phyloP scores from a whole-genome alignment of 306 rosid species.

The Acacia crassicarpa region DNA sequence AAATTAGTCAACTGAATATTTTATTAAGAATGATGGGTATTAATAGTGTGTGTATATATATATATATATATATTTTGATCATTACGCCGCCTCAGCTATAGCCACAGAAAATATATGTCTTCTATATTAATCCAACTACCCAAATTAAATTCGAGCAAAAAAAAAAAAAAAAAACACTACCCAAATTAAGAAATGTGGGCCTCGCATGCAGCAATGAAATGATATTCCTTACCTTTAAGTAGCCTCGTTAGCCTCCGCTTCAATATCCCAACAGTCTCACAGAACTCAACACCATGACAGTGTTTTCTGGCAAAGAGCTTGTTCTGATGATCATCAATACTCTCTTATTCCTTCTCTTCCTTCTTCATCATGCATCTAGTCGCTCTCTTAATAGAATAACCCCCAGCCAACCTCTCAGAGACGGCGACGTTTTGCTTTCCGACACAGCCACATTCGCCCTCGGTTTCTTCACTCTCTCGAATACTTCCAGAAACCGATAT shows the following conservation, averaged over 20 bases:
- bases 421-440: conserved; percentile 57
- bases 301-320: background rate
- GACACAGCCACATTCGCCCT: conserved; percentile 49
- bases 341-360: background rate
- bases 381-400: conserved; percentile 42
- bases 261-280: background rate
- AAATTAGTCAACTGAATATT: no score
- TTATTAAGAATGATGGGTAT: no score
- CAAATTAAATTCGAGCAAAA: no score
- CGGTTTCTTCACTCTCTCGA: conserved; percentile 61
- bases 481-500: conserved; percentile 41
- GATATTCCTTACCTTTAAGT: background rate
- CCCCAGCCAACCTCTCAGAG: conserved; percentile 37
- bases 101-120: background rate
- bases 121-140: conserved; percentile 11
- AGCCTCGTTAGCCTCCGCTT: background rate
- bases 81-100: background rate
- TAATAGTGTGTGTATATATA: no score
- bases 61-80: background rate
- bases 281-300: conserved; percentile 14
- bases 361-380: conserved; percentile 2
- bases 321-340: background rate
- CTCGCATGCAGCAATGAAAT: background rate
- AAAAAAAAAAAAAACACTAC: no score
- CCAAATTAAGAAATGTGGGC: background rate